phyloP scores from a whole-genome alignment of 441 rosid genomes.

The Sinapis alba region DNA sequence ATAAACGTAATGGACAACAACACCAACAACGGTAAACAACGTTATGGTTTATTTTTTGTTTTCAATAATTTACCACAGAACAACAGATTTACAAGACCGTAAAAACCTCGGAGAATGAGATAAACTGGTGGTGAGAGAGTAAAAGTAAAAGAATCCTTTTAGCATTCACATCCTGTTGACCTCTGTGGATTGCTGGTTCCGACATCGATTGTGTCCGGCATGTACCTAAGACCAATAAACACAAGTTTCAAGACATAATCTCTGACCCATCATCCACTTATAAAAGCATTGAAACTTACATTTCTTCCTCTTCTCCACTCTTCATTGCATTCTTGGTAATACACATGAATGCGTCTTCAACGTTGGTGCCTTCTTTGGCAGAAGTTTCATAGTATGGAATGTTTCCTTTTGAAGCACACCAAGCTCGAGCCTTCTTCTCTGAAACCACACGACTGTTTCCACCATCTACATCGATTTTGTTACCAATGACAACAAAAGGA shows the following conservation, averaged over 20 bases:
- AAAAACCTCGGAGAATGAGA: conserved; percentile 5
- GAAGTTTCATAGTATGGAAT: conserved; percentile 98
- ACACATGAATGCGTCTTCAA: conserved; percentile 93
- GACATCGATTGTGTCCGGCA: conserved; percentile 88
- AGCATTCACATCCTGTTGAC: conserved; percentile 83
- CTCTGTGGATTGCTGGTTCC: conserved; percentile 66
- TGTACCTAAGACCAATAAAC: conserved; percentile 49
- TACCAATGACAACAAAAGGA: conserved; percentile 73
- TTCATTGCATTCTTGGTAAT: conserved; percentile 89
- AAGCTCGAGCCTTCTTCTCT: conserved; percentile 89
- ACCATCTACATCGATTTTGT: conserved; percentile 70
- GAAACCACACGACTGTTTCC: conserved; percentile 84
- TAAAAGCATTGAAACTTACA: conserved; percentile 52
- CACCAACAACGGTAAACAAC: neutral
- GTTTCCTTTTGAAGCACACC: conserved; percentile 97
- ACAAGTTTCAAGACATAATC: conserved; percentile 18
- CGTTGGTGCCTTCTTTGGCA: conserved; percentile 93
- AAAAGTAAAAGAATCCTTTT: neutral
- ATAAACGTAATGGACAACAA: neutral
- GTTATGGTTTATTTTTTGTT: neutral
- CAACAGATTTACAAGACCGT: conserved; percentile 31
- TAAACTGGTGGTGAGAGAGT: neutral
- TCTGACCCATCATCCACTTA: neutral
- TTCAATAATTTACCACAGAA: conserved; percentile 4
- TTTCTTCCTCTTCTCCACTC: conserved; percentile 92